Evolutionary conservation across 129 eudicot species (phyloP).

Genomic region (Lonicera japonica): DNA sequence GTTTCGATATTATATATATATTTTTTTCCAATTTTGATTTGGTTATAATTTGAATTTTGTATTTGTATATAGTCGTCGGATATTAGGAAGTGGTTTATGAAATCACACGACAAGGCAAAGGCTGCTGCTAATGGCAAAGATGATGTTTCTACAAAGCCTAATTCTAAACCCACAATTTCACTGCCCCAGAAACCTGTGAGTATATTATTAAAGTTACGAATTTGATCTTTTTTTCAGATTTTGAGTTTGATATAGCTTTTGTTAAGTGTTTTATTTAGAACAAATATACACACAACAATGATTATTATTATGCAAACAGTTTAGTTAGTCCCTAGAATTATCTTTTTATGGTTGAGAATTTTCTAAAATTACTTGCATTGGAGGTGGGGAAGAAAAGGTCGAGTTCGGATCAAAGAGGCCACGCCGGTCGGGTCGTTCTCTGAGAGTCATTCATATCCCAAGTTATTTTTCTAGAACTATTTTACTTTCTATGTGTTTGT

Average conservation of each 20-base stretch:
- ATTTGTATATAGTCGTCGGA: conserved; percentile 43
- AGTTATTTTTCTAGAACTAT: too few species aligned
- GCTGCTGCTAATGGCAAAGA: too few species aligned
- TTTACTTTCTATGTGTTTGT: too few species aligned
- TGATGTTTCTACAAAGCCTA: conserved; percentile 40
- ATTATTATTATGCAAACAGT: neutral
- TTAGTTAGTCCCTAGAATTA: neutral
- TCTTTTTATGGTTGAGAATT: neutral
- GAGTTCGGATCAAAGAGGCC: too few species aligned
- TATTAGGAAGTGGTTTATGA: conserved; percentile 91
- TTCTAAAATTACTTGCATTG: neutral
- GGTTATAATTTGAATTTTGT: neutral
- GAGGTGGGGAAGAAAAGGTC: too few species aligned
- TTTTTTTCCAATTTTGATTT: neutral
- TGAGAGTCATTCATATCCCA: too few species aligned
- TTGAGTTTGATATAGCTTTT: neutral
- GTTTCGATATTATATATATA: too few species aligned
- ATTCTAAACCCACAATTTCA: conserved; percentile 27
- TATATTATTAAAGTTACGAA: neutral
- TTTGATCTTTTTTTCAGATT: neutral
- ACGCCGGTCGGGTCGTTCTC: too few species aligned
- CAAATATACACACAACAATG: too few species aligned
- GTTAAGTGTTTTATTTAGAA: too few species aligned
- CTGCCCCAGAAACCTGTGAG: conserved; percentile 45
- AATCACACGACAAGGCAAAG: conserved; percentile 51